Evolutionary conservation across 1,139 yeast genomes (phyloP), one percentile per base, ranked within the genome.

Genomic region (Suhomyces panamericanus): DNA sequence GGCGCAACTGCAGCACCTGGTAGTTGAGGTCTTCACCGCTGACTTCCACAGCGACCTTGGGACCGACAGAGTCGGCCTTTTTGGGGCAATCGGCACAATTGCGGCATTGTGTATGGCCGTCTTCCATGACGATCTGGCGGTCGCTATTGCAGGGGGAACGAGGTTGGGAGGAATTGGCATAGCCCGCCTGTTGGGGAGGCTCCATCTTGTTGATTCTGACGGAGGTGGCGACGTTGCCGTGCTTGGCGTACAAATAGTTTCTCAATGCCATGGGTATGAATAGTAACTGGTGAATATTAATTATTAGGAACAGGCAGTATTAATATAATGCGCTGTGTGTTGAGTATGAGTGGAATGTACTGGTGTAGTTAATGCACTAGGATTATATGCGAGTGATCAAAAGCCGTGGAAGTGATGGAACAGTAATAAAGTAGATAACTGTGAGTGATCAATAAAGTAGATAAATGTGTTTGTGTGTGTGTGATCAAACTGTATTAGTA

Each of bases 201-300:
- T 49, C 49, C 11, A 51, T 44, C 49, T 56, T 60, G 48, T 63
- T 64, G 35, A 64, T 63, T 32, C 56, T 57, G 16, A 62, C 54
- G 9, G 39, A 46, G 39, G 51, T 57, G 47, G 42, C 52, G 13
- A 48, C 48, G 52, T 67, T 54, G 42, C 55, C 58, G 51, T 72
- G 76, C 48, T 71, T 72, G 10, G 77, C 76, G 51, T 72, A 72
- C 43, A 72, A 49, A 49, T 72, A 72, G 51, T 72, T 69, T 57
- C 76, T 66, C 42, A 72, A 63, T 4, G 77, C 77, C 77, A 72
- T 71, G 7, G 12, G 29, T 9, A 7, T 4, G n/a, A 26, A 20
- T n/a, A n/a, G n/a, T n/a, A n/a, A n/a, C n/a, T n/a, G n/a, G 24
- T 6, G 24, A 5, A 8, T 20, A 20, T 20, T 20, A 20, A 20